Evolutionary conservation across 768 basidiomycete species (phyloP), one percentile per base, ranked within the genome.

Genomic region (Panaeolus papilionaceus): DNA sequence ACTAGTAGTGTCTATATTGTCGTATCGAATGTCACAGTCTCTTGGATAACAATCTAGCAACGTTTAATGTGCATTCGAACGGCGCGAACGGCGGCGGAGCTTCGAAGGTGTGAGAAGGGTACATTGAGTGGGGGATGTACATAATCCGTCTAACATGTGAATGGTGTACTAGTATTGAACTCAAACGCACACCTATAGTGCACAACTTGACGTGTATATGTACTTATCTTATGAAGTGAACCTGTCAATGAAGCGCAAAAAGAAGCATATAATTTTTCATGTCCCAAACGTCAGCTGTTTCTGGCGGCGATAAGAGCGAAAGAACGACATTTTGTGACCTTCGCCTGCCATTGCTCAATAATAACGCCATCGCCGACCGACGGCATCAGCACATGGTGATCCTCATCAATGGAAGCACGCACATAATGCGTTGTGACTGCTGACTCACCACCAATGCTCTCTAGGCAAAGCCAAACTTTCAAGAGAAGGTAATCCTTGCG

Each of bases 401-500:
- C 33, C 2, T 20, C 44, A 6, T n/a, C 44, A 18, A 18, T 18
- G 6, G 44, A 45, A 45, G 16, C 44, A 49, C 11, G 4, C 20
- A 20, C 20, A 26, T 4, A 4, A 23, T 49, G 47, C 11, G 12
- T 1, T 20, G 11, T 39, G 38, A 28, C 20, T 23, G 49, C 2
- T 23, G 28, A 33, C 40, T 20, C 38, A 40, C 18, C 23, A 39
- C 37, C 10, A n/a, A 47, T 38, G 10, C 39, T 38, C 23, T 28
- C 38, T 10, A n/a, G 28, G 33, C 28, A 63, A 40, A 44, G 38
- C 51, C 64, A 68, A 38, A 39, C 66, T 70, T 49, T 61, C 45
- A 66, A 71, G 68, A 68, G 70, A 77, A 75, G 77, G 75, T 76
- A 78, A 78, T 77, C 77, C 79, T 78, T 79, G 79, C 77, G 79